A percentile compares a stretch with the other conserved stretches of the same genome.
These are phyloP conservation scores for Ganoderma multipileum DNA, from an alignment of 1,284 basidiomycete genomes.

Conservation along the genomic window DNA sequence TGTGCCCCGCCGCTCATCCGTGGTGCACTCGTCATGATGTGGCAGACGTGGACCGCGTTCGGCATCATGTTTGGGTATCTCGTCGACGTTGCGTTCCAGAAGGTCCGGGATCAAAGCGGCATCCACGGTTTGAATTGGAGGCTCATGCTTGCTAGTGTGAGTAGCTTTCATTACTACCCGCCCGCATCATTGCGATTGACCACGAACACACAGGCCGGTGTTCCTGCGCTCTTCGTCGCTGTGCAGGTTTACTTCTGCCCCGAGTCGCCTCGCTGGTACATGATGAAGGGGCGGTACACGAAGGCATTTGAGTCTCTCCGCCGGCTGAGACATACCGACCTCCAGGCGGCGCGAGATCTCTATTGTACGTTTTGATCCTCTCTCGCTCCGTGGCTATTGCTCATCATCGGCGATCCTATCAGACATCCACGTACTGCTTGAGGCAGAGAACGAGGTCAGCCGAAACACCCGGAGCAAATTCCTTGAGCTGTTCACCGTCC, in stretches of 20 bases:
- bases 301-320: constrained; percentile 71
- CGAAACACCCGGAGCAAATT: constrained; percentile 57
- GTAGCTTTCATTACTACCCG: constrained; percentile 18
- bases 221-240: constrained; percentile 67
- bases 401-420: background rate
- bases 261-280: constrained; percentile 77
- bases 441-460: constrained; percentile 64
- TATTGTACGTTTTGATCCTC: constrained; percentile 44
- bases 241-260: constrained; percentile 61
- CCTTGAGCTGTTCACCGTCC: constrained; percentile 73
- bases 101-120: constrained; percentile 52
- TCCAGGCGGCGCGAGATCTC: constrained; percentile 82
- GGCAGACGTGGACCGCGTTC: constrained; percentile 80
- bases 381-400: background rate
- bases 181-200: background rate
- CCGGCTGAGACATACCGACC: constrained; percentile 65
- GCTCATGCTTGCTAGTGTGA: constrained; percentile 65
- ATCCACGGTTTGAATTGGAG: constrained; percentile 71
- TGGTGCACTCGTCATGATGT: constrained; percentile 83
- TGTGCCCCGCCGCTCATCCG: constrained; percentile 75
- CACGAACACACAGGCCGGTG: constrained; percentile 51
- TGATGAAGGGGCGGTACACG: constrained; percentile 70
- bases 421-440: constrained; percentile 71
- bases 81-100: constrained; percentile 60
- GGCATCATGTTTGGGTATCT: constrained; percentile 73